Evolutionary conservation across 108 stramenopile species (phyloP).

Genomic region (Conticribra weissflogii): DNA sequence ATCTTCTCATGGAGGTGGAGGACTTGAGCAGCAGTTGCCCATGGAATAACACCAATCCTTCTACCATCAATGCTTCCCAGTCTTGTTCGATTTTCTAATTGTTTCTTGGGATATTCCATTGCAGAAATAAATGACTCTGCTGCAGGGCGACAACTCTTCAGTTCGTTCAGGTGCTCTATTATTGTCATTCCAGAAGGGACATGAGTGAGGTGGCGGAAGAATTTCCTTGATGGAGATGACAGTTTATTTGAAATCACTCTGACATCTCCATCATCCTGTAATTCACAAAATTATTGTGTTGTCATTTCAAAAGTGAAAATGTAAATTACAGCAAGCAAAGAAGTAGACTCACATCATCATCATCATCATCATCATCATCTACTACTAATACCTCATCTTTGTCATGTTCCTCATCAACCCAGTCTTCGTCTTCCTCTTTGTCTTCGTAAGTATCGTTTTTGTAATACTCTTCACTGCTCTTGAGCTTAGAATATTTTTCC

Average conservation of each 20-base stretch:
- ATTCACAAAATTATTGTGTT: too few relatives aligned
- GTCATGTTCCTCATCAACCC: too few relatives aligned
- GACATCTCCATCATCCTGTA: background rate
- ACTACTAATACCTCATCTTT: background rate
- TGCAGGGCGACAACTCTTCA: background rate
- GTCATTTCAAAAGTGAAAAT: too few relatives aligned
- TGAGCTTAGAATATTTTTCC: background rate
- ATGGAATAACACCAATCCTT: background rate
- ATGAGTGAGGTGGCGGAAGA: background rate
- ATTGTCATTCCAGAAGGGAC: background rate
- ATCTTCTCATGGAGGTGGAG: too few relatives aligned
- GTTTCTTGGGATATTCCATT: background rate
- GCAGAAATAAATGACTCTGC: background rate
- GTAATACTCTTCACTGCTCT: background rate
- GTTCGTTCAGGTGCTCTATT: background rate
- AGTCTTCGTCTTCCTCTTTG: background rate
- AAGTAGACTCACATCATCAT: too few relatives aligned
- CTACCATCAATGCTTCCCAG: background rate
- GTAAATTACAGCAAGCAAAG: too few relatives aligned
- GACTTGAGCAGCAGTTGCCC: too few relatives aligned
- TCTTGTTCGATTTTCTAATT: background rate
- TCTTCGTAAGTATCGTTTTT: background rate
- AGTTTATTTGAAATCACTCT: too few relatives aligned
- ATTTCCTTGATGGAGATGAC: too few relatives aligned
- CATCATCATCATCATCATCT: background rate